A percentile compares a stretch with the other conserved stretches of the same genome.
Evolutionary conservation across 2,329 filamentous ascomycete genomes (phyloP).

Genomic region (Pyrenophora teres): DNA sequence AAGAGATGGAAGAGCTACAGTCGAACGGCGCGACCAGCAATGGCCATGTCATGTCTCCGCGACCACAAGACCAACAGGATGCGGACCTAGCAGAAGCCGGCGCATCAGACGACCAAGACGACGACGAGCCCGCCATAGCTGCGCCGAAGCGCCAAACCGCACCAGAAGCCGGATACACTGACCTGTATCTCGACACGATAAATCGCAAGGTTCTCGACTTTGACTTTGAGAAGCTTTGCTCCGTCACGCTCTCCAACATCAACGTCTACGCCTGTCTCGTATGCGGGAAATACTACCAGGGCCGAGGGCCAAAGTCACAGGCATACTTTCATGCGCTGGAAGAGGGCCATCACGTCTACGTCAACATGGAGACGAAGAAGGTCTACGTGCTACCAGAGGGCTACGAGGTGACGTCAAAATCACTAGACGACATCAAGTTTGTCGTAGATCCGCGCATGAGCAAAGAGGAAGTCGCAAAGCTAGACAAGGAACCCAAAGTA

Average conservation of each 20-base stretch:
- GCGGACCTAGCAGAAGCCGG: slow-evolving; percentile 46
- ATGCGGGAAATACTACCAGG: slow-evolving; percentile 97
- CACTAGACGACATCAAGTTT: slow-evolving; percentile 96
- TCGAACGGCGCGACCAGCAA: slow-evolving; percentile 33
- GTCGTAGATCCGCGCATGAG: slow-evolving; percentile 90
- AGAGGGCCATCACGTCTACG: slow-evolving; percentile 93
- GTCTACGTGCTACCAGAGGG: slow-evolving; percentile 94
- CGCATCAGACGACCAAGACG: slow-evolving; percentile 31
- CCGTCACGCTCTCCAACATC: slow-evolving; percentile 93
- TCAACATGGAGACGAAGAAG: slow-evolving; percentile 93
- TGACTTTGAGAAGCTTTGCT: slow-evolving; percentile 98
- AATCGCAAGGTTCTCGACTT: slow-evolving; percentile 92
- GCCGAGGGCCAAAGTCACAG: slow-evolving; percentile 88
- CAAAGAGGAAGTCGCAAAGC: slow-evolving; percentile 74
- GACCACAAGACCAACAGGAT: slow-evolving; percentile 37
- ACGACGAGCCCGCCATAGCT: slow-evolving; percentile 45
- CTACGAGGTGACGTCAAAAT: slow-evolving; percentile 94
- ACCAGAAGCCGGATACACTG: slow-evolving; percentile 85
- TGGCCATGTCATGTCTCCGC: slow-evolving; percentile 38
- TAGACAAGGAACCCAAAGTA: slow-evolving; percentile 70
- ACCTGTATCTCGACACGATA: slow-evolving; percentile 97
- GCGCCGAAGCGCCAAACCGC: slow-evolving; percentile 71
- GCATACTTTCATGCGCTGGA: slow-evolving; percentile 98
- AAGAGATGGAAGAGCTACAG: slow-evolving; percentile 40
- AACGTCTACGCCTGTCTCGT: slow-evolving; percentile 98